A percentile compares a stretch with the other conserved stretches of the same genome.
Evolutionary conservation across 257 asterid genomes (phyloP).

Genomic region (Ligustrum vulgare): DNA sequence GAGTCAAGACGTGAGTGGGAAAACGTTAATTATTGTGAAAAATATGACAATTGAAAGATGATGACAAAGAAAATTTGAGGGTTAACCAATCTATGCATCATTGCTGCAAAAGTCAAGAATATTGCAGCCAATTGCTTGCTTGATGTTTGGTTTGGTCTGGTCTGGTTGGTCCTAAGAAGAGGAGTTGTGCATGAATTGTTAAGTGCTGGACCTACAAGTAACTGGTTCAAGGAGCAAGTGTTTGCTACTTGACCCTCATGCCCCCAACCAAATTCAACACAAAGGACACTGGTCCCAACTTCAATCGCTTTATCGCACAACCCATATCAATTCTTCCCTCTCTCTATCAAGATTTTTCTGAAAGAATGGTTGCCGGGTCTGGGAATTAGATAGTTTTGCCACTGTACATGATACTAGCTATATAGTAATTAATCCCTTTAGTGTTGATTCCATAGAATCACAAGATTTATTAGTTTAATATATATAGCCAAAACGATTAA

Average conservation of each 20-base stretch:
- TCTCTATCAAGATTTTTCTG: conserved; percentile 25
- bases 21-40: too few relatives aligned
- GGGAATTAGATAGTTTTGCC: conserved; percentile 30
- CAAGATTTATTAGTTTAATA: neutral
- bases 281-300: conserved; percentile 52
- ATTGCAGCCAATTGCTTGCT: neutral
- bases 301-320: conserved; percentile 37
- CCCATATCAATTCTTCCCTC: conserved; percentile 16
- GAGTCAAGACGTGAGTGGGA: too few relatives aligned
- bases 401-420: conserved; percentile 31
- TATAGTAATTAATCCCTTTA: conserved; percentile 29
- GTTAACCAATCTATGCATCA: neutral
- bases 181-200: conserved; percentile 24
- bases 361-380: conserved; percentile 1
- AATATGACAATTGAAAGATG: neutral
- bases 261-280: conserved; percentile 25
- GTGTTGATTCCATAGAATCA: conserved; percentile 25
- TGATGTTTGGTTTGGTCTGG: conserved; percentile 17
- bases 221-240: conserved; percentile 40
- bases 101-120: neutral
- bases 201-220: conserved; percentile 41
- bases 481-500: neutral
- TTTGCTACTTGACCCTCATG: conserved; percentile 44
- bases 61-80: neutral
- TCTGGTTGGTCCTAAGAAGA: conserved; percentile 18